Conservation (phyloP, 495 filamentous ascomycete species). For the Aspergillus baeticus region DNA sequence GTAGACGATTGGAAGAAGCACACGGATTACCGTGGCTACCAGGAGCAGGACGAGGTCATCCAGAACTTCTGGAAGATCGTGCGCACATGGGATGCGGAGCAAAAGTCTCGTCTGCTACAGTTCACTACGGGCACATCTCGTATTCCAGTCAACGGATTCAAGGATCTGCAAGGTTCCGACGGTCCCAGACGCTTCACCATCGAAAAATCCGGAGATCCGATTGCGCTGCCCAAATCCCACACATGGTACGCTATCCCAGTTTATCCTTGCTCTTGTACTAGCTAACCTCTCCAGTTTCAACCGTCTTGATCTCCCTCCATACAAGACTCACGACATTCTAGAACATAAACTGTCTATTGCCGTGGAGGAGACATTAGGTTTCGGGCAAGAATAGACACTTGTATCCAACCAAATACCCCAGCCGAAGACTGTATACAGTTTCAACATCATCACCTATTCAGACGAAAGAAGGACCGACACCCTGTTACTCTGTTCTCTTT, state of each 20-base stretch:
- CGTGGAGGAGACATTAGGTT: constrained; percentile 98
- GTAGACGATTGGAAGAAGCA: constrained; percentile 99
- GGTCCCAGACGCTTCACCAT: constrained; percentile 95
- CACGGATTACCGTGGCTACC: constrained; percentile 99
- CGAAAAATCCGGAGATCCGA: constrained; percentile 90
- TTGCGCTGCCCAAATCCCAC: constrained; percentile 91
- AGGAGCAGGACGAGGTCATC: constrained; percentile 94
- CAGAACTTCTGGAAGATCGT: constrained; percentile 99
- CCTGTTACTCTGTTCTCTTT: neutral
- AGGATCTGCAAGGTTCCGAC: constrained; percentile 97
- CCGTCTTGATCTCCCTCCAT: constrained; percentile 91
- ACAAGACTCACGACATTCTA: constrained; percentile 82
- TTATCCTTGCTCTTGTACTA: constrained; percentile 1
- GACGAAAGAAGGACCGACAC: neutral
- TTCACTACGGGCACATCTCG: constrained; percentile 97
- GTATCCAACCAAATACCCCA: constrained; percentile 2
- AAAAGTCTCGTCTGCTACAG: constrained; percentile 93
- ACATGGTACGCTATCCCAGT: constrained; percentile 75
- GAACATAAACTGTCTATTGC: constrained; percentile 90
- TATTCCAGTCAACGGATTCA: constrained; percentile 99
- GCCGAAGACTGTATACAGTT: neutral
- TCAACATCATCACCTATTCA: neutral
- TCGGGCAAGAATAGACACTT: constrained; percentile 82
- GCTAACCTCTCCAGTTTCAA: constrained; percentile 71
- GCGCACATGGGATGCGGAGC: constrained; percentile 94